Conservation (phyloP, 2,329 filamentous ascomycete species). For the Colletotrichum sp. region DNA sequence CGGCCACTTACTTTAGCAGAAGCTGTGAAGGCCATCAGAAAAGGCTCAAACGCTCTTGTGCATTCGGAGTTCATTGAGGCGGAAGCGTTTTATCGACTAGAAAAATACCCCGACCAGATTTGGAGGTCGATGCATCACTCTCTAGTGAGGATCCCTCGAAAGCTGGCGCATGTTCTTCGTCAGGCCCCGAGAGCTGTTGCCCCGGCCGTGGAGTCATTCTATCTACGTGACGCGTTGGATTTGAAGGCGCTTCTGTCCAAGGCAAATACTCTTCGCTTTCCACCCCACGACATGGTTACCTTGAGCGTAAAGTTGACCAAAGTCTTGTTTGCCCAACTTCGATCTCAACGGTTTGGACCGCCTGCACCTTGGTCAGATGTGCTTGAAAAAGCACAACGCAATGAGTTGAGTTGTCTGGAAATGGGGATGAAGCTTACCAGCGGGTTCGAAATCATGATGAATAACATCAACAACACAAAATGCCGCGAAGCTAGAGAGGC, state of each 20-base stretch:
- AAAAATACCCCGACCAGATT: constrained; percentile 82
- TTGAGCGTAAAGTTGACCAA: constrained; percentile 84
- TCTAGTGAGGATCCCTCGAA: constrained; percentile 76
- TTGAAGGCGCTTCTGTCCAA: constrained; percentile 70
- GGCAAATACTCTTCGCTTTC: constrained; percentile 63
- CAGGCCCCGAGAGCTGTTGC: constrained; percentile 76
- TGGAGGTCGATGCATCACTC: constrained; percentile 76
- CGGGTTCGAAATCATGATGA: constrained; percentile 87
- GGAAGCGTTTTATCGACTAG: constrained; percentile 88
- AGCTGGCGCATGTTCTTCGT: constrained; percentile 80
- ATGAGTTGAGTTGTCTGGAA: constrained; percentile 52
- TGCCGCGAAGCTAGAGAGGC: constrained; percentile 76
- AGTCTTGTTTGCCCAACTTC: constrained; percentile 88
- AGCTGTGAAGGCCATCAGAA: constrained; percentile 65
- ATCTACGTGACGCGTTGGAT: constrained; percentile 81
- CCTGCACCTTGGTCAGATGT: constrained; percentile 54
- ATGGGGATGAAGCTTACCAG: constrained; percentile 88
- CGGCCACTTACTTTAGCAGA: constrained; percentile 61
- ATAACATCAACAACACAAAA: constrained; percentile 69
- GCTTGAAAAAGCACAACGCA: constrained; percentile 26
- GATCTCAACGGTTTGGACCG: constrained; percentile 80
- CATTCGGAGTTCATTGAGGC: constrained; percentile 78
- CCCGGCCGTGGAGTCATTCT: constrained; percentile 88
- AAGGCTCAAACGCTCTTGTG: constrained; percentile 62
- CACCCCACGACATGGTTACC: constrained; percentile 78